Evolutionary conservation across 225 moss, liverwort and hornwort genomes (phyloP), one percentile per base, ranked within the genome.

Genomic region (Sphagnum tenellum): DNA sequence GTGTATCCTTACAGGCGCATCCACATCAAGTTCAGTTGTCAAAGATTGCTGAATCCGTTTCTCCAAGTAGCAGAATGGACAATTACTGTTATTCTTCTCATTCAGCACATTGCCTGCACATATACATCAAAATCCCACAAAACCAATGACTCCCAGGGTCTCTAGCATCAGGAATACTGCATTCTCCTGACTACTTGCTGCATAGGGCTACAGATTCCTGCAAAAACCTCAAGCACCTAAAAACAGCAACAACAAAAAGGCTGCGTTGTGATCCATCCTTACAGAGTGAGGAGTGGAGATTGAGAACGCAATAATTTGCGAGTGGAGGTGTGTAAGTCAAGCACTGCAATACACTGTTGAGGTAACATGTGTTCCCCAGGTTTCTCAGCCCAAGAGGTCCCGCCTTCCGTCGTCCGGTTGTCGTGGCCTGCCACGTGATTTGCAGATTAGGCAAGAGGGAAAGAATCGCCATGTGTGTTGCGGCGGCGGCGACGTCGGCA

Each of bases 41-140:
- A 88, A 73, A 8, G 90, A 90, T 5, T 76, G 77, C 58, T 76
- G 81, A 70, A 90, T 90, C 45, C 90, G 78, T 66, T 75, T 85
- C 79, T 90, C 90, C 90, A 90, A 76, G 73, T 85, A 85, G 68
- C 90, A 90, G 73, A 90, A 90, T 62, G 90, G 85, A 72, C 90
- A 90, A 73, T 80, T 84, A 59, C 75, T 77, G 68, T 76, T 89
- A 70, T 67, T 87, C 79, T 81, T 87, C 61, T 79, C 80, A 62
- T 82, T 87, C 56, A 82, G 68, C 59, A 78, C 76, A 73, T 74
- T 77, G 81, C 90, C 90, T 90, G 88, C 52, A 52, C 52, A 52
- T 9, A 52, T 52, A 52, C 52, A 52, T 29, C 29, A 29, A 29
- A 29, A 29, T 29, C 29, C 29, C 29, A 29, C 29, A 29, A 29